Percentiles rank a stretch among this genome's conserved stretches.
phyloP scores from a whole-genome alignment of 2,329 filamentous ascomycete species.

The Penicillium palitans region DNA sequence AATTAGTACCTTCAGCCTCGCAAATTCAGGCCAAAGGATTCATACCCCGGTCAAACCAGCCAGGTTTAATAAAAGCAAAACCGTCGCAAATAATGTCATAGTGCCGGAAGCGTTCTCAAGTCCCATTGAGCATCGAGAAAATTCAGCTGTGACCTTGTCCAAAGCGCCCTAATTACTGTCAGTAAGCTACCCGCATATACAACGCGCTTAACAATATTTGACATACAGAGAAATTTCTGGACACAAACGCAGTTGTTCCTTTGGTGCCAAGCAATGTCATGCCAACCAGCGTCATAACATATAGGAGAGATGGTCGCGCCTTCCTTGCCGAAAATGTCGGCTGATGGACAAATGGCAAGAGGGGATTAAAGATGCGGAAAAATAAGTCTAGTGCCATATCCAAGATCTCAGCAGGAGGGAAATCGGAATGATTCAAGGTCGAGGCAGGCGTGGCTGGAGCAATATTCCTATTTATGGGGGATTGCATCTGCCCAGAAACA shows the following conservation, averaged over 20 bases:
- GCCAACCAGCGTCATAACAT: slow-evolving; percentile 56
- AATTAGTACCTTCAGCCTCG: slow-evolving; percentile 9
- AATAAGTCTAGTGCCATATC: slow-evolving; percentile 57
- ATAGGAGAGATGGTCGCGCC: slow-evolving; percentile 48
- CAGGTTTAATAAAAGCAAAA: slow-evolving; percentile 49
- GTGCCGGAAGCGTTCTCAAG: slow-evolving; percentile 44
- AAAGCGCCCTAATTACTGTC: slow-evolving; percentile 27
- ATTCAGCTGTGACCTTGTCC: slow-evolving; percentile 45
- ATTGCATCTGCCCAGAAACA: slow-evolving; percentile 21
- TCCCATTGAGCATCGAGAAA: slow-evolving; percentile 45
- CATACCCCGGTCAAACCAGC: slow-evolving; percentile 20
- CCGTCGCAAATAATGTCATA: slow-evolving; percentile 50
- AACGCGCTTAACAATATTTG: background rate
- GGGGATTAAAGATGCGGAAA: slow-evolving; percentile 55
- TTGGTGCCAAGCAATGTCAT: slow-evolving; percentile 54
- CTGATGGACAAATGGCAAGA: slow-evolving; percentile 55
- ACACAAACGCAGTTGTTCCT: slow-evolving; percentile 53
- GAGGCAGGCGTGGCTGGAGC: slow-evolving; percentile 24
- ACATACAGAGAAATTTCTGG: slow-evolving; percentile 46
- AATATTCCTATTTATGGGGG: slow-evolving; percentile 16
- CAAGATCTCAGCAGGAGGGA: slow-evolving; percentile 54
- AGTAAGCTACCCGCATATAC: background rate
- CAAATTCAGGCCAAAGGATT: background rate
- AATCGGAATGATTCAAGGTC: slow-evolving; percentile 36
- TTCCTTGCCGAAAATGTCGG: slow-evolving; percentile 55